These are phyloP conservation scores for Maudiozyma pseudohumilis DNA, from an alignment of 805 yeast genomes.

Conservation along the genomic window DNA sequence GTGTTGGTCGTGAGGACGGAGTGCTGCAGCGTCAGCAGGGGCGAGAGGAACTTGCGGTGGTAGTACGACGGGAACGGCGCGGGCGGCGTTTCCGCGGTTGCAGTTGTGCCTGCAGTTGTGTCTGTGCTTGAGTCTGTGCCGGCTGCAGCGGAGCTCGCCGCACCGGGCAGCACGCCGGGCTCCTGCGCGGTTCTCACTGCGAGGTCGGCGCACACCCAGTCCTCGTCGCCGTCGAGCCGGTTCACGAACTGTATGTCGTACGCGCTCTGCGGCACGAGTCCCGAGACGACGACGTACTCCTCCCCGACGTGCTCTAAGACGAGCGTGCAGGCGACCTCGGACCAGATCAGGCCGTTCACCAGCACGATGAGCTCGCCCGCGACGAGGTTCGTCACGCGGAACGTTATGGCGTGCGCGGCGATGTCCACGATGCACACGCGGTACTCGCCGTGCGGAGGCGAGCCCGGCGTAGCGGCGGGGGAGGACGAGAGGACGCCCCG, in stretches of 20 bases:
- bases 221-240: constrained; percentile 27
- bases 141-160: constrained; percentile 1
- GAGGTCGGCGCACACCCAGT: constrained; percentile 31
- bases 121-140: neutral
- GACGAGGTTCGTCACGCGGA: constrained; percentile 38
- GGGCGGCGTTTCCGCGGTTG: constrained; percentile 12
- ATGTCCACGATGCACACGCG: constrained; percentile 39
- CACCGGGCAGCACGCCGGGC: too few relatives aligned
- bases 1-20: constrained; percentile 56
- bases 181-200: constrained; percentile 31
- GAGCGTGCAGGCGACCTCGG: constrained; percentile 46
- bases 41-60: constrained; percentile 38
- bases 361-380: constrained; percentile 35
- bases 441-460: constrained; percentile 26
- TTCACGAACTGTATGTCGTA: constrained; percentile 45
- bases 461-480: too few relatives aligned
- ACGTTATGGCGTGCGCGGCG: constrained; percentile 43
- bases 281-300: constrained; percentile 49
- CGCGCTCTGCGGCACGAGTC: constrained; percentile 53
- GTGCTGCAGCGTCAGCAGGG: constrained; percentile 54
- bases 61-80: constrained; percentile 28
- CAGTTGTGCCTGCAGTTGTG: neutral
- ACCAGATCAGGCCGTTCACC: constrained; percentile 64
- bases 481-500: too few relatives aligned
- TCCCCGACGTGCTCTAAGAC: constrained; percentile 33